These are phyloP conservation scores for Pistacia vera DNA, from an alignment of 345 rosid genomes.

Conservation along the genomic window DNA sequence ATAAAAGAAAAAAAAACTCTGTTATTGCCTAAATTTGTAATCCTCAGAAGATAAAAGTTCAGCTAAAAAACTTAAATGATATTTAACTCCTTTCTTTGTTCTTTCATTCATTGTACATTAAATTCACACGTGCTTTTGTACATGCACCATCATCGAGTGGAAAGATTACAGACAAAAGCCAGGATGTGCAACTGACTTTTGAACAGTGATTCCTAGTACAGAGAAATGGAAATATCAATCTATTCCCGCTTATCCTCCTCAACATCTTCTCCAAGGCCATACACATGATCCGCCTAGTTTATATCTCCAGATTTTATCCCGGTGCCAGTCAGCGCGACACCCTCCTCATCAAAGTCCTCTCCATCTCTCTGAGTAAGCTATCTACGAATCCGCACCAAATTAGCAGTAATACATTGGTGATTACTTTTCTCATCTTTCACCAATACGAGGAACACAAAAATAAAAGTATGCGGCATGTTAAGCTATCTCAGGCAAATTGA, in stretches of 20 bases:
- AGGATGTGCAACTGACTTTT: constrained; percentile 13
- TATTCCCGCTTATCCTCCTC: constrained; percentile 91
- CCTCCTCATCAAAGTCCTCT: constrained; percentile 76
- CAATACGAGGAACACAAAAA: neutral
- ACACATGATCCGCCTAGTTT: constrained; percentile 37
- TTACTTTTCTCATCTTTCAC: neutral
- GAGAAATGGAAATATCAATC: neutral
- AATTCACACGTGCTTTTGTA: constrained; percentile 24
- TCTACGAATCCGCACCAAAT: constrained; percentile 39
- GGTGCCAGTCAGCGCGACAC: constrained; percentile 58
- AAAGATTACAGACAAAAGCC: constrained; percentile 14
- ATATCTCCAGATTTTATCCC: constrained; percentile 35
- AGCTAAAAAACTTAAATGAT: constrained; percentile 6
- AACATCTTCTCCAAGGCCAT: constrained; percentile 60
- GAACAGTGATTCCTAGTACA: constrained; percentile 4
- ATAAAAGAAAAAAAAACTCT: too few relatives aligned
- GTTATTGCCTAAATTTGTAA: constrained; percentile 8
- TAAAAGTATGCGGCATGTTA: too few relatives aligned
- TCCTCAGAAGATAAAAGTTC: neutral
- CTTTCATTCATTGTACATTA: neutral
- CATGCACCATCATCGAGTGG: constrained; percentile 19
- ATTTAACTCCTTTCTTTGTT: neutral
- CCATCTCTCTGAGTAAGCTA: constrained; percentile 73
- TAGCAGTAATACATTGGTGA: neutral
- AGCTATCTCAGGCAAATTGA: neutral